phyloP scores from a whole-genome alignment of 768 basidiomycete species.

The Termitomyces titanicus region DNA sequence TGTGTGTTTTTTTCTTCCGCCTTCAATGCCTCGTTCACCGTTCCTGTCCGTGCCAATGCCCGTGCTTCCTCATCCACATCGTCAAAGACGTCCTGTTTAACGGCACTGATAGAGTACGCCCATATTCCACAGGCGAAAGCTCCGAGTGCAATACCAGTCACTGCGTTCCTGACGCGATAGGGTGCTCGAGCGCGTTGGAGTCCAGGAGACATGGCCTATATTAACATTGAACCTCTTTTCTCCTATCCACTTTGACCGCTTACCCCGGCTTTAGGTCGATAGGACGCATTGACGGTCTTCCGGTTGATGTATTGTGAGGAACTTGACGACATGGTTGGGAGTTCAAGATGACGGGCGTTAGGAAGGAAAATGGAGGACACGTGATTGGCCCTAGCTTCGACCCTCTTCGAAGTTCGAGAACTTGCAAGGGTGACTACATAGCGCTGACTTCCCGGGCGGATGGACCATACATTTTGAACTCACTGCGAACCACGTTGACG shows the following conservation, averaged over 20 bases:
- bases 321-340: constrained; percentile 4
- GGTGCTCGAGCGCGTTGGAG: constrained; percentile 85
- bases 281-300: constrained; percentile 40
- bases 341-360: too few relatives aligned
- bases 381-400: constrained; percentile 9
- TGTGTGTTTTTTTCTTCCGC: constrained; percentile 21
- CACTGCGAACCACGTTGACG: neutral
- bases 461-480: neutral
- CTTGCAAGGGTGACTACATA: too few relatives aligned
- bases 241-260: constrained; percentile 14
- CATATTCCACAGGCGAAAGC: constrained; percentile 81
- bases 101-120: constrained; percentile 90
- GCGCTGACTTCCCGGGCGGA: neutral
- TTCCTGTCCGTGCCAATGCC: constrained; percentile 40
- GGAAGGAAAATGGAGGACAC: constrained; percentile 8
- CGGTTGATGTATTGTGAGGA: constrained; percentile 40
- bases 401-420: too few relatives aligned
- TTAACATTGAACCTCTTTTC: neutral
- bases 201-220: constrained; percentile 81
- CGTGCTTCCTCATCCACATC: constrained; percentile 79
- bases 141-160: constrained; percentile 71
- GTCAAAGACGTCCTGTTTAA: constrained; percentile 90
- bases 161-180: constrained; percentile 72
- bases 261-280: constrained; percentile 53
- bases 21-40: constrained; percentile 24